Evolutionary conservation across 768 basidiomycete species (phyloP).

Genomic region (Leccinum pellstonianum): DNA sequence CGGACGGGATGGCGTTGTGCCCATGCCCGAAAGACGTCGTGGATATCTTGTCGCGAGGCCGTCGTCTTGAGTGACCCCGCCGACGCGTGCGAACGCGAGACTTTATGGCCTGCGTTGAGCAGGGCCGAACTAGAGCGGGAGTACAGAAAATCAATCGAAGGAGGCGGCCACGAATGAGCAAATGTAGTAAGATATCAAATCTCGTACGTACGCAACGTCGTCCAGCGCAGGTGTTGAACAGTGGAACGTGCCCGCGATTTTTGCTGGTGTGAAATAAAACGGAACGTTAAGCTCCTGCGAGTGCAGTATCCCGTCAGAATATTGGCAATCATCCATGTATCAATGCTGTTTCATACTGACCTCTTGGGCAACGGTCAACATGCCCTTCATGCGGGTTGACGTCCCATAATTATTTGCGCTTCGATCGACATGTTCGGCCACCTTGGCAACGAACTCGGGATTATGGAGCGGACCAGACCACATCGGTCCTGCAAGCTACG

Average conservation of each 20-base stretch:
- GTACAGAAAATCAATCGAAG: background rate
- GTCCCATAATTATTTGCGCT: conserved; percentile 74
- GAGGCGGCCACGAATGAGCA: background rate
- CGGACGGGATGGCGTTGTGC: conserved; percentile 80
- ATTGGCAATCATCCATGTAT: background rate
- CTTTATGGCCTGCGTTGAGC: conserved; percentile 76
- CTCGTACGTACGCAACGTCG: conserved; percentile 63
- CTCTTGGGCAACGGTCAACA: conserved; percentile 89
- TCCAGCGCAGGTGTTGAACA: conserved; percentile 73
- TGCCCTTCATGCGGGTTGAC: conserved; percentile 84
- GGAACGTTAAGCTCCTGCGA: conserved; percentile 68
- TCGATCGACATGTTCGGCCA: conserved; percentile 68
- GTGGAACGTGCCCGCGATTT: conserved; percentile 79
- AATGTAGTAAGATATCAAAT: background rate
- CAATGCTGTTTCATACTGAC: conserved; percentile 41
- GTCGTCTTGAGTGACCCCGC: conserved; percentile 91
- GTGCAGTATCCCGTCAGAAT: background rate
- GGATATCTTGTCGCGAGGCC: conserved; percentile 66
- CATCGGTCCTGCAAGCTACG: conserved; percentile 90
- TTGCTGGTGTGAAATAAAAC: conserved; percentile 88
- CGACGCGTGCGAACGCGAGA: conserved; percentile 90
- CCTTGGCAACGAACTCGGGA: conserved; percentile 64
- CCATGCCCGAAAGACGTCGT: conserved; percentile 86
- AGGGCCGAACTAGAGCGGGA: conserved; percentile 68
- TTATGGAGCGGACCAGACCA: conserved; percentile 92